Base-by-base conservation (phyloP, 2,329 filamentous ascomycete species). In the Fusarium aywerte region DNA sequence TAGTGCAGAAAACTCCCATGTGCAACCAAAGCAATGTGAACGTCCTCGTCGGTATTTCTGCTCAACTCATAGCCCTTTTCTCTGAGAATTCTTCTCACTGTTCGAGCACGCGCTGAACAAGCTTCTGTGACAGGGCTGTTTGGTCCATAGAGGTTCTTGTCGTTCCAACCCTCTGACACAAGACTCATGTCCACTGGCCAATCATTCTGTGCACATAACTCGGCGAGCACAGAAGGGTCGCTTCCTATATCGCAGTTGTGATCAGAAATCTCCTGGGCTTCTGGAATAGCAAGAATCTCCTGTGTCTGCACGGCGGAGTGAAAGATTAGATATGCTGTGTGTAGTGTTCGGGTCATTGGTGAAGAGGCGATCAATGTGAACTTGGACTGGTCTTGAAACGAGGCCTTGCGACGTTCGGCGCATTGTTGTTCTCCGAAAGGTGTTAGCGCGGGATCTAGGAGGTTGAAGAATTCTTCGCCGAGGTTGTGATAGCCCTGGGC, bases 1-100 rank as follows among this genome's bases (percentile, higher is more conserved):
- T 56, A 69, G 25, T 69, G 66, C 15, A 69, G 18, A 10, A 69
- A 69, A n/a, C 52, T 67, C 13, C 66, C 66, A 1, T 69, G 66
- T 2, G 66, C 66, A 4, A 69, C 62, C 1, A 69, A 33, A 12
- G 42, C 66, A 32, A 69, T 69, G 10, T 69, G 62, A 15, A 69
- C 20, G 2, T 69, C 62, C 4, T 69, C 42, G 3, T 64, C 16
- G 13, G 39, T 38, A 4, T 42, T 38, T 35, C 36, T 25, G 10
- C 50, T 53, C 20, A 69, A 4, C 7, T 49, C 62, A 3, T 29
- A 38, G 21, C 53, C 47, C 7, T 56, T 69, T 23, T 59, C 49
- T 13, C 58, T 36, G 3, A 69, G 62, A n/a, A 67, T 55, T 11
- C 58, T 63, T 20, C 66, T 55, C 3, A 69, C 62, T 18, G n/a